A percentile compares a stretch with the other conserved stretches of the same genome.
phyloP scores from a whole-genome alignment of 495 filamentous ascomycete genomes.

The Pyronema omphalodes region DNA sequence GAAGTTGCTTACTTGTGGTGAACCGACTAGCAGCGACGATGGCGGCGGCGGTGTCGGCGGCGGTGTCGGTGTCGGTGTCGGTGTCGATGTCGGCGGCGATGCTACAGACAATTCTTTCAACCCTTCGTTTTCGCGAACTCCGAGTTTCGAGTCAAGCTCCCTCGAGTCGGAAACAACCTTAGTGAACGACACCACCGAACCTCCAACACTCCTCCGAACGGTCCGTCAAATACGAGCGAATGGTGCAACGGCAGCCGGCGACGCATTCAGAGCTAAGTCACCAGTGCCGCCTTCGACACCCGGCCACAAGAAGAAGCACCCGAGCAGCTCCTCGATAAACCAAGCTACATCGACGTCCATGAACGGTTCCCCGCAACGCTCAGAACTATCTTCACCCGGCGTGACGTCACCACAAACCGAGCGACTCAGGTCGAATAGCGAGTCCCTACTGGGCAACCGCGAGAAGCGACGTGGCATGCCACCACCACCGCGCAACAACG shows the following conservation, averaged over 20 bases:
- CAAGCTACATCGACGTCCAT: not conserved
- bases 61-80: too few relatives aligned
- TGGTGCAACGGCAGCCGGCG: not conserved
- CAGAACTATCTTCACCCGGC: not conserved
- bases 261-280: not conserved
- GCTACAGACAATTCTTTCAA: constrained; percentile 16
- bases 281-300: not conserved
- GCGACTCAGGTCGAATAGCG: constrained; percentile 3
- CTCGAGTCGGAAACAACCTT: not conserved
- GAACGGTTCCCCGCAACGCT: not conserved
- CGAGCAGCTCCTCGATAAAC: constrained; percentile 4
- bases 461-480: constrained; percentile 1
- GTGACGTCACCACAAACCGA: constrained; percentile 2
- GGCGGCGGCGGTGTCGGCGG: constrained; percentile 27
- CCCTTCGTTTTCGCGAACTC: constrained; percentile 14
- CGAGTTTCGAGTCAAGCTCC: constrained; percentile 9
- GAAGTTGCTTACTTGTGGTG: constrained; percentile 1
- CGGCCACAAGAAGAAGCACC: constrained; percentile 2
- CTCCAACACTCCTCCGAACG: not conserved
- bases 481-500: not conserved
- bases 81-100: too few relatives aligned
- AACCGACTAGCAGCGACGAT: constrained; percentile 30
- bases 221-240: not conserved
- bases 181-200: not conserved
- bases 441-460: constrained; percentile 1